phyloP scores from a whole-genome alignment of 2,329 filamentous ascomycete species.

The Corynespora cassiicola region DNA sequence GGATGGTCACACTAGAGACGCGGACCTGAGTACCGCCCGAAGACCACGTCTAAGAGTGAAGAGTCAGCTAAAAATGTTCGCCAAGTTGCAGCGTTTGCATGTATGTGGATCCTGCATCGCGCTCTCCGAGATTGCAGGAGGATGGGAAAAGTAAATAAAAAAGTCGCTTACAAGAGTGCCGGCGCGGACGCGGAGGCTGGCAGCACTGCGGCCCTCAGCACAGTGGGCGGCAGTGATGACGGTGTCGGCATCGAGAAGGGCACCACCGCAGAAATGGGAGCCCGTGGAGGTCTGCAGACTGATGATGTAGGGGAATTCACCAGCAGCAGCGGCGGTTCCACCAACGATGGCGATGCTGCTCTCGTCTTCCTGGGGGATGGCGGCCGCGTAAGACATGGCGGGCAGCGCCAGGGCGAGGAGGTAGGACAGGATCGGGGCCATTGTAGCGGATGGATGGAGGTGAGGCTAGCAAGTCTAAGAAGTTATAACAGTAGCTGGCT shows the following conservation, averaged over 20 bases:
- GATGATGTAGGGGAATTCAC: conserved; percentile 39
- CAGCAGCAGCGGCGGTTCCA: conserved; percentile 25
- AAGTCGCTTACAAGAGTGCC: conserved; percentile 25
- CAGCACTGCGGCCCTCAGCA: conserved; percentile 21
- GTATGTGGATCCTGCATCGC: no score
- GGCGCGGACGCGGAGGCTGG: conserved; percentile 23
- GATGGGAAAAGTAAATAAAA: not conserved
- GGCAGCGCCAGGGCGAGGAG: conserved; percentile 28
- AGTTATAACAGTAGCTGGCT: no score
- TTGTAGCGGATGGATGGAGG: conserved; percentile 1
- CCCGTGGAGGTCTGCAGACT: conserved; percentile 24
- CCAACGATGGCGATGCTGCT: conserved; percentile 27
- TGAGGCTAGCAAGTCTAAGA: no score
- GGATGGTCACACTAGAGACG: conserved; percentile 22
- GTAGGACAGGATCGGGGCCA: conserved; percentile 17
- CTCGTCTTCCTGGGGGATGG: conserved; percentile 26
- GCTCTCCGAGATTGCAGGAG: not conserved
- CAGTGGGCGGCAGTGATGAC: conserved; percentile 38
- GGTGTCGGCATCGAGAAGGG: conserved; percentile 33
- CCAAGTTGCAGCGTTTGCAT: no score
- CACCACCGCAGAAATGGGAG: conserved; percentile 35
- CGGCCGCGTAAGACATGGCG: conserved; percentile 23
- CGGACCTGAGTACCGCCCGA: conserved; percentile 26
- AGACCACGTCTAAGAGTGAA: no score
- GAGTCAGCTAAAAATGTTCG: no score